These are phyloP conservation scores for Gelatoporia subvermispora DNA, from an alignment of 768 basidiomycete species.

Conservation along the genomic window DNA sequence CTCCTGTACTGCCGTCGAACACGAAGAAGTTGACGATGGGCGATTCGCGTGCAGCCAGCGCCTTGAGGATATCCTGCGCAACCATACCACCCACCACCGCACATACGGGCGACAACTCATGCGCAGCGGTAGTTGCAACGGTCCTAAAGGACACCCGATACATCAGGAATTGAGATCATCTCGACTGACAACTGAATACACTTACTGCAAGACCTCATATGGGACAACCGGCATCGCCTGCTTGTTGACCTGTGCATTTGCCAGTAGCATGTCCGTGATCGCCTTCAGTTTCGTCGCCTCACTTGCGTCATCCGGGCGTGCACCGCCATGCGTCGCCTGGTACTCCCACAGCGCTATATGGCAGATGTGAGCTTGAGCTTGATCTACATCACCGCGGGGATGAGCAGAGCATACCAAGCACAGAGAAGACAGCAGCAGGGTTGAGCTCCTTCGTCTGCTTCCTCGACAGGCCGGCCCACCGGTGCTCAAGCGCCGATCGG, in stretches of 20 bases:
- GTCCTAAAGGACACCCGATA: slow-evolving; percentile 37
- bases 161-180: not conserved
- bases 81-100: slow-evolving; percentile 94
- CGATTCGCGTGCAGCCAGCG: slow-evolving; percentile 83
- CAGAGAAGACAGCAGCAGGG: slow-evolving; percentile 63
- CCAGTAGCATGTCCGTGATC: slow-evolving; percentile 60
- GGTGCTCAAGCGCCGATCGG: slow-evolving; percentile 54
- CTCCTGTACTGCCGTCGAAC: slow-evolving; percentile 80
- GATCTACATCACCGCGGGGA: not conserved
- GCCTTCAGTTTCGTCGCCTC: slow-evolving; percentile 52
- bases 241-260: slow-evolving; percentile 63
- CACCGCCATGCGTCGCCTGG: slow-evolving; percentile 51
- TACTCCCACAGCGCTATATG: slow-evolving; percentile 78
- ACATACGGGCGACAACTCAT: slow-evolving; percentile 90
- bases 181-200: not conserved
- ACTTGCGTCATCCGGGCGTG: slow-evolving; percentile 48
- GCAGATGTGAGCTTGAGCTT: not conserved
- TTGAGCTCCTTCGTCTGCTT: slow-evolving; percentile 82
- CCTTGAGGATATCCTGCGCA: slow-evolving; percentile 91
- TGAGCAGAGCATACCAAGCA: slow-evolving; percentile 51
- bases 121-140: slow-evolving; percentile 61
- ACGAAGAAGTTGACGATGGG: slow-evolving; percentile 91
- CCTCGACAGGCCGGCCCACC: slow-evolving; percentile 67
- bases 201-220: slow-evolving; percentile 58
- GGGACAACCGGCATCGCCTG: slow-evolving; percentile 58